Evolutionary conservation across 2,329 filamentous ascomycete species (phyloP).

Genomic region (Ophiostoma triangulosporum): DNA sequence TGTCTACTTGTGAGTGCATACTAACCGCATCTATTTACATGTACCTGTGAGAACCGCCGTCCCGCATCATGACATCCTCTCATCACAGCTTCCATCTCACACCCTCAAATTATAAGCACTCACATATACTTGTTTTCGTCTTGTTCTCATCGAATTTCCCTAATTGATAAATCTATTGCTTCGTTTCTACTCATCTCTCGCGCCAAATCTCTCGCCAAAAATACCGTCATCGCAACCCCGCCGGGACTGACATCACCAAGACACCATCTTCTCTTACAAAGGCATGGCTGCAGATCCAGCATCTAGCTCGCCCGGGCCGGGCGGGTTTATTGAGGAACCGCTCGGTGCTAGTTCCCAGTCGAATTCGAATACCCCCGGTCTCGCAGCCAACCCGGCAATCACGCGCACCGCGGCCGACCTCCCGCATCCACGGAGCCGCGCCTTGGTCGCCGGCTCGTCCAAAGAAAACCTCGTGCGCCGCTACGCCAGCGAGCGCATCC

Average conservation of each 20-base stretch:
- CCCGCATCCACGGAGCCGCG: conserved; percentile 40
- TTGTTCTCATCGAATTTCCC: too few relatives aligned
- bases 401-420: conserved; percentile 20
- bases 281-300: not conserved
- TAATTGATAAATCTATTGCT: too few relatives aligned
- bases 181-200: too few relatives aligned
- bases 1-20: too few relatives aligned
- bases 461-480: conserved; percentile 47
- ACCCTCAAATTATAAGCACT: not conserved
- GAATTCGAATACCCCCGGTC: too few relatives aligned
- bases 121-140: too few relatives aligned
- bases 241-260: not conserved
- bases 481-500: conserved; percentile 40
- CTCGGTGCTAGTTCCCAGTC: conserved; percentile 31
- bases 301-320: conserved; percentile 19
- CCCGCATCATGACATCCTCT: not conserved
- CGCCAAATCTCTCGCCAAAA: too few relatives aligned
- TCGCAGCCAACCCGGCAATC: conserved; percentile 26
- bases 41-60: not conserved
- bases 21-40: too few relatives aligned
- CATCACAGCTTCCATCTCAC: not conserved
- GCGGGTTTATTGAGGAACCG: conserved; percentile 34
- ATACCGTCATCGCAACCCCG: not conserved
- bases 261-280: not conserved
- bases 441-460: conserved; percentile 40